These are phyloP conservation scores for Blastocystis sp. DNA, from an alignment of 352 stramenopile genomes.

Conservation along the genomic window DNA sequence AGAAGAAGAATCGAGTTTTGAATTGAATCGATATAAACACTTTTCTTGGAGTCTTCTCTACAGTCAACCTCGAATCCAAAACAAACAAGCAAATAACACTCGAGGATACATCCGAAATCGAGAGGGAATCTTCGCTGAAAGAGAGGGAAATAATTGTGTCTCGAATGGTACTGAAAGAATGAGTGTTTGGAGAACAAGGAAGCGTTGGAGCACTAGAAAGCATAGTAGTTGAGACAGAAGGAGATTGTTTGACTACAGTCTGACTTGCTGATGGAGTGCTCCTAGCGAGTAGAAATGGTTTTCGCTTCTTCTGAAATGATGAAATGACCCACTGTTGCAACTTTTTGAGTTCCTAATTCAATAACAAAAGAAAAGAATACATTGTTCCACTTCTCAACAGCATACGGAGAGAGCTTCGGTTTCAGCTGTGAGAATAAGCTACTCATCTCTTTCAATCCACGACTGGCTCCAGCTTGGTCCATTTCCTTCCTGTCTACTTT, in stretches of 20 bases:
- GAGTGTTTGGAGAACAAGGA: too few relatives aligned
- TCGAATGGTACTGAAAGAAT: too few relatives aligned
- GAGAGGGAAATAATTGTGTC: background rate
- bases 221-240: too few relatives aligned
- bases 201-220: too few relatives aligned
- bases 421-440: background rate
- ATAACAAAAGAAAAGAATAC: background rate
- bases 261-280: background rate
- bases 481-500: background rate
- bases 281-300: background rate
- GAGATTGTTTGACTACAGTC: too few relatives aligned
- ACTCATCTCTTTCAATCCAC: background rate
- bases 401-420: background rate
- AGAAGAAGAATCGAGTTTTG: background rate
- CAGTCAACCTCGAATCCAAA: background rate
- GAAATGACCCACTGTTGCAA: background rate
- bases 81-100: background rate
- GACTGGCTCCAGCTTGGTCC: background rate
- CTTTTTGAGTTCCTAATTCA: background rate
- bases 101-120: background rate
- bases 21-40: background rate
- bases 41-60: conserved; percentile 39
- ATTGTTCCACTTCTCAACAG: background rate
- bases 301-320: background rate
- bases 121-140: background rate